Base-by-base conservation (phyloP, 352 stramenopile species). In the Globisporangium barbulae region DNA sequence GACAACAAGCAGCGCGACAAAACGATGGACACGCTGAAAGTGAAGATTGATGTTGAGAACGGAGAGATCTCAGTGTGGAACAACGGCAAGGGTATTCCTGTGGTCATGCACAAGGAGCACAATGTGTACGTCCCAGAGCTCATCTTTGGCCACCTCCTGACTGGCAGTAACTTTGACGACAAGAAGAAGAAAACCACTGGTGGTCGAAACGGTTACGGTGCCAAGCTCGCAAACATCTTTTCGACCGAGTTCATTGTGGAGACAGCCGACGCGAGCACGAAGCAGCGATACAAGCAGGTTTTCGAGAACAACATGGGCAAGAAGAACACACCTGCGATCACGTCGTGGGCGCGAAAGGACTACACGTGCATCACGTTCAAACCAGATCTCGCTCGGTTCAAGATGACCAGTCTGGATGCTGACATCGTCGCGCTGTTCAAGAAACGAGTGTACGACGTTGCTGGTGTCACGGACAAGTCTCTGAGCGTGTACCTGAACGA, bases 191-290 rank as follows among this genome's bases (percentile, higher is more conserved):
- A 97, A 71, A 96, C 87, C 0, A 92, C 83, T 35, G 97, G 97
- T 65, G 97, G 97, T 57, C 75, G 97, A 31, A 98, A 99, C 71
- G 97, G 97, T 19, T 99, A 99, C 66, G 97, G 97, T 42, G 97
- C 97, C 1, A 99, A 99, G 75, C 83, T 99, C 4, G 97, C 98
- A 3, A 99, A 99, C 72, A 99, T 99, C 70, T 99, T 99, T 75
- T 99, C 94, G 17, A 99, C 82, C 12, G 76, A 99, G 69, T 99
- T 99, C 71, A 80, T 96, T 35, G 96, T 99, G 5, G 98, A 99
- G 70, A 99, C 98, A 19, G 84, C 96, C 0, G 98, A 99, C 67
- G 77, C 86, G 1, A 90, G 87, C 30, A 79, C 77, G 30, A 97
- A 97, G 19, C 82, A 98, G 64, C 85, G 92, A 57, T 99, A 99